Base-by-base conservation (phyloP, 2,329 filamentous ascomycete species). In the Talaromyces sp. region DNA sequence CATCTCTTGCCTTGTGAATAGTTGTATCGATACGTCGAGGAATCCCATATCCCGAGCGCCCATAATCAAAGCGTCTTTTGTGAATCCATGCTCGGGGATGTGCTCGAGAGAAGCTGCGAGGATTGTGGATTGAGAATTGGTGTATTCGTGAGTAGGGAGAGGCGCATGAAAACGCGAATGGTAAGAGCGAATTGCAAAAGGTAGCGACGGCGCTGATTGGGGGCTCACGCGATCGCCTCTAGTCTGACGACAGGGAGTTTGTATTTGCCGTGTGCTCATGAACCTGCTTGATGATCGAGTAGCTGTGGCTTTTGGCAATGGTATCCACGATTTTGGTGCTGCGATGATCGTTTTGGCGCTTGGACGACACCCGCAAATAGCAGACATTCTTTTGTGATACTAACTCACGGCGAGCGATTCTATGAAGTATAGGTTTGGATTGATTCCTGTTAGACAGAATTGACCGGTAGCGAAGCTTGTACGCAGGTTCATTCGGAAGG, bases 41-140 rank as follows among this genome's bases (percentile, higher is more conserved):
- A 94, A 97, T 53, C 93, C 93, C 19, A 89, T 88, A 73, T 97
- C 92, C 72, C 88, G 88, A 67, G 92, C 92, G 67, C 94, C 95
- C 25, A 91, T 85, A 51, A 86, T 85, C 10, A 99, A 84, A 0
- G 93, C 83, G 22, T 86, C 83, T 58, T 84, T 80, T 0, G 92
- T 91, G 83, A 98, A 99, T 75, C 95, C 95, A 76, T 92, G 86
- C 60, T 84, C 77, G 19, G 93, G 92, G 10, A 98, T 88, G 76
- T 96, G 91, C 34, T 80, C 76, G 25, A 95, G 87, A 19, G 93
- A 90, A n/a, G 92, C 88, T 54, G 89, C 84, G 68, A 99, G 90
- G 75, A 98, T 96, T 65, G 86, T 81, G 51, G 84, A 81, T 82
- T 97, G 92, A 29, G 77, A 75, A 85, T 84, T 68, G 82, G 77